phyloP scores from a whole-genome alignment of 345 rosid genomes.

The Dipteronia sinensis region DNA sequence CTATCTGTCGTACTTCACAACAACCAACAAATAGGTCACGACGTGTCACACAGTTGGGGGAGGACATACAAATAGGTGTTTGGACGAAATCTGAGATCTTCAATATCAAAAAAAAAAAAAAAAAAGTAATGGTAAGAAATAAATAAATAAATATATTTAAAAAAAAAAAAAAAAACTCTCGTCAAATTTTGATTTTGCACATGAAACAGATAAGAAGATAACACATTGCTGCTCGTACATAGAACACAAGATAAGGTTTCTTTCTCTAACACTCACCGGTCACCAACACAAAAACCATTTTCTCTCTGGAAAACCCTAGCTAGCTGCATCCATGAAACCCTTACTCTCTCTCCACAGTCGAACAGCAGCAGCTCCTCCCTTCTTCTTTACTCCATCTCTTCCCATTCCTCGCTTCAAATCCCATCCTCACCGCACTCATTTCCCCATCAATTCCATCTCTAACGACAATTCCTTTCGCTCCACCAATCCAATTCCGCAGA shows the following conservation, averaged over 20 bases:
- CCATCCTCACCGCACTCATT: slow-evolving; percentile 36
- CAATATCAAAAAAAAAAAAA: too few relatives aligned
- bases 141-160: too few relatives aligned
- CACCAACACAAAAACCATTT: not conserved
- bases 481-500: slow-evolving; percentile 21
- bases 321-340: slow-evolving; percentile 40
- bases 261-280: not conserved
- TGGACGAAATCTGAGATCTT: too few relatives aligned
- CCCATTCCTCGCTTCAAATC: slow-evolving; percentile 30
- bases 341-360: slow-evolving; percentile 30
- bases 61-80: too few relatives aligned
- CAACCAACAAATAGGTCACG: too few relatives aligned
- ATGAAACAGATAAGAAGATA: slow-evolving; percentile 9
- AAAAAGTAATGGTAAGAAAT: too few relatives aligned
- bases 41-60: too few relatives aligned
- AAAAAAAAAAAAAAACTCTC: too few relatives aligned
- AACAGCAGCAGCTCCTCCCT: slow-evolving; percentile 20
- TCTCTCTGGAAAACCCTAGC: not conserved
- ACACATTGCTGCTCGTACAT: not conserved
- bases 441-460: slow-evolving; percentile 38
- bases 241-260: not conserved
- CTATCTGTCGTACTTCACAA: too few relatives aligned
- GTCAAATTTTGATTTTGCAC: too few relatives aligned
- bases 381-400: slow-evolving; percentile 19
- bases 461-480: slow-evolving; percentile 32